phyloP scores from a whole-genome alignment of 495 filamentous ascomycete species.

The Penicillium cosmopolitanum region DNA sequence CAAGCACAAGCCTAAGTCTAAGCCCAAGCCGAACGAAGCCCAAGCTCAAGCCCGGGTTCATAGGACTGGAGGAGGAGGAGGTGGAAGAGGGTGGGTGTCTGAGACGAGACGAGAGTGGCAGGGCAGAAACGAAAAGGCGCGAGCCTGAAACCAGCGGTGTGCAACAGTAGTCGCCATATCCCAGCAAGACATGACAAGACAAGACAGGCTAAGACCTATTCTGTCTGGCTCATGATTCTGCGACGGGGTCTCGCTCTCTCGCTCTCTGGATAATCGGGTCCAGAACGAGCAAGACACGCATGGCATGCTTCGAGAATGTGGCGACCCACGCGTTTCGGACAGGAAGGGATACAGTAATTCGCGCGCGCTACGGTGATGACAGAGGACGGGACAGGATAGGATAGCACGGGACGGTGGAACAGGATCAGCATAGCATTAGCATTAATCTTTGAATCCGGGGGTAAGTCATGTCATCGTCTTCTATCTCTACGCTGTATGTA shows the following conservation, averaged over 20 bases:
- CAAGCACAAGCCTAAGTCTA: background rate
- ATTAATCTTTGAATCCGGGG: too few relatives aligned
- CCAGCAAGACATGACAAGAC: background rate
- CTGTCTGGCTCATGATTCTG: too few relatives aligned
- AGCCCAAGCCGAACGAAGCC: background rate
- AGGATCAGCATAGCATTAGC: too few relatives aligned
- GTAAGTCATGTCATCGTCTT: too few relatives aligned
- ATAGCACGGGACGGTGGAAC: too few relatives aligned
- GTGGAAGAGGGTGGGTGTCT: too few relatives aligned
- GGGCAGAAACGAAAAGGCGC: background rate
- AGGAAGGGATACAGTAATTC: conserved; percentile 1
- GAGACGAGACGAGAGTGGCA: background rate
- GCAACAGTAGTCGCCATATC: conserved; percentile 7
- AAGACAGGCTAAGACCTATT: too few relatives aligned
- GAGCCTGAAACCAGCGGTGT: conserved; percentile 19
- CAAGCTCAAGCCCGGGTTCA: background rate
- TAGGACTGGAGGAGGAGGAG: background rate
- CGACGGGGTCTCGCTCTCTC: too few relatives aligned
- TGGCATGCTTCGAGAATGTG: conserved; percentile 34
- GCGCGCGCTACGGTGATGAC: background rate
- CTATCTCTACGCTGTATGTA: too few relatives aligned
- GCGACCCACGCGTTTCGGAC: conserved; percentile 10
- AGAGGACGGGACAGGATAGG: background rate
- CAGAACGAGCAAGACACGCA: conserved; percentile 5
- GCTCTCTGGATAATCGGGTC: background rate